These are phyloP conservation scores for Xylaria flabelliformis DNA, from an alignment of 495 filamentous ascomycete genomes.

Conservation along the genomic window DNA sequence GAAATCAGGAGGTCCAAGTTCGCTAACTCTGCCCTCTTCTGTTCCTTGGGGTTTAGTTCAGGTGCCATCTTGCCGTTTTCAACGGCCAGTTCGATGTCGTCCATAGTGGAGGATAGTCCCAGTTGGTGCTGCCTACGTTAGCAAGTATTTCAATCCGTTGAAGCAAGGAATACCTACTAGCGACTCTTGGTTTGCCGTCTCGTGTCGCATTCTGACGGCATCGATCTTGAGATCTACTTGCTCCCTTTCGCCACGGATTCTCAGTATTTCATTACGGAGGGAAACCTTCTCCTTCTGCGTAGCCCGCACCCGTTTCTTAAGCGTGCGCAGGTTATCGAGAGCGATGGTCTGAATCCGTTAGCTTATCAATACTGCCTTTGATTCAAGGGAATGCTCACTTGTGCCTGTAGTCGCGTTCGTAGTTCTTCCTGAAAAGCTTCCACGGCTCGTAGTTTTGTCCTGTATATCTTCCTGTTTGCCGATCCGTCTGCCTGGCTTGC, in stretches of 20 bases:
- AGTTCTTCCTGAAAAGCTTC: conserved; percentile 74
- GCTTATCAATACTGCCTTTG: neutral
- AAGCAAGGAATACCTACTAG: conserved; percentile 43
- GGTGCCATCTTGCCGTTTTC: conserved; percentile 52
- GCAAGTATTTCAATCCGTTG: neutral
- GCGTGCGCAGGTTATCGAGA: conserved; percentile 69
- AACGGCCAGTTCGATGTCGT: conserved; percentile 62
- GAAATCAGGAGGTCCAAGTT: conserved; percentile 58
- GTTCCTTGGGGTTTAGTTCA: conserved; percentile 44
- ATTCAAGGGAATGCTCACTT: conserved; percentile 47
- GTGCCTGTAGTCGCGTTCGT: conserved; percentile 65
- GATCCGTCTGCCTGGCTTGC: conserved; percentile 46
- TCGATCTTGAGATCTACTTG: conserved; percentile 73
- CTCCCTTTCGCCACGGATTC: conserved; percentile 68
- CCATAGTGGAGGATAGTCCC: conserved; percentile 57
- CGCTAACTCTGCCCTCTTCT: conserved; percentile 48
- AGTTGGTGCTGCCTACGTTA: conserved; percentile 49
- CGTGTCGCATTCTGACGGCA: conserved; percentile 66
- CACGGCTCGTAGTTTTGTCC: conserved; percentile 66
- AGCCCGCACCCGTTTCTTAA: conserved; percentile 66
- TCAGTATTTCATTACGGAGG: conserved; percentile 68
- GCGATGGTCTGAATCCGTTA: conserved; percentile 54
- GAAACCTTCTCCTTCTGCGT: conserved; percentile 69
- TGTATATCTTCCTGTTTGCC: conserved; percentile 57
- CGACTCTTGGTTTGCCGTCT: conserved; percentile 54